Evolutionary conservation across 345 rosid genomes (phyloP).

Genomic region (Citrus glauca): DNA sequence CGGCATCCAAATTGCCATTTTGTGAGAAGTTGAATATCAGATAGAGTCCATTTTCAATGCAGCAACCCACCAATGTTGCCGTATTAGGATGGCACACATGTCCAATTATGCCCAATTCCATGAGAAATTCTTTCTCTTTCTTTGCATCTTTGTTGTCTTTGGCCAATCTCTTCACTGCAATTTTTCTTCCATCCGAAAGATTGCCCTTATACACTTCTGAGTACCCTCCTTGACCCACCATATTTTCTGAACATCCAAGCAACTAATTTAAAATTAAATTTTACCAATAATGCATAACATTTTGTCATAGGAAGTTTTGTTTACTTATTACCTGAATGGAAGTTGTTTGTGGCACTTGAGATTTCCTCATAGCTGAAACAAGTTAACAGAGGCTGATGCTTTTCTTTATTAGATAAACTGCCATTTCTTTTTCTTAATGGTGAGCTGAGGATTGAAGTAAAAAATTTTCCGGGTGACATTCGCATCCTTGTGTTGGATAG

Average conservation of each 20-base stretch:
- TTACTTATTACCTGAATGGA: constrained; percentile 49
- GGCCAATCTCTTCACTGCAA: constrained; percentile 83
- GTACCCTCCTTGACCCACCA: constrained; percentile 84
- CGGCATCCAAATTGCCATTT: constrained; percentile 71
- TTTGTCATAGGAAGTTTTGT: not conserved
- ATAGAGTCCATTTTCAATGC: constrained; percentile 82
- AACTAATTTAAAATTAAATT: not conserved
- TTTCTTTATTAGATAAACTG: constrained; percentile 28
- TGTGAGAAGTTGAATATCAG: constrained; percentile 77
- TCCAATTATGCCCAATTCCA: constrained; percentile 75
- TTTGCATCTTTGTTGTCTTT: constrained; percentile 67
- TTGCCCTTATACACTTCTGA: constrained; percentile 92
- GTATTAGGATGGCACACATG: constrained; percentile 88
- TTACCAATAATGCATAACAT: not conserved
- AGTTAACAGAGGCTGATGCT: constrained; percentile 45
- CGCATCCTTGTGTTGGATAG: constrained; percentile 27
- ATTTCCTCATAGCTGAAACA: constrained; percentile 78
- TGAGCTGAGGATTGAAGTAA: constrained; percentile 53
- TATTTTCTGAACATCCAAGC: constrained; percentile 42
- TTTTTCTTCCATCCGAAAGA: constrained; percentile 58
- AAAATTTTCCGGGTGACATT: constrained; percentile 40
- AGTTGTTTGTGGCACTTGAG: constrained; percentile 61
- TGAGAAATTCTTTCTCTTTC: constrained; percentile 85
- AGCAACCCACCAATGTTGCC: constrained; percentile 75
- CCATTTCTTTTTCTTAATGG: constrained; percentile 45